Evolutionary conservation across 192 early-diverging fungal species (phyloP), one percentile per base, ranked within the genome.

Genomic region (Cladochytrium replicatum): DNA sequence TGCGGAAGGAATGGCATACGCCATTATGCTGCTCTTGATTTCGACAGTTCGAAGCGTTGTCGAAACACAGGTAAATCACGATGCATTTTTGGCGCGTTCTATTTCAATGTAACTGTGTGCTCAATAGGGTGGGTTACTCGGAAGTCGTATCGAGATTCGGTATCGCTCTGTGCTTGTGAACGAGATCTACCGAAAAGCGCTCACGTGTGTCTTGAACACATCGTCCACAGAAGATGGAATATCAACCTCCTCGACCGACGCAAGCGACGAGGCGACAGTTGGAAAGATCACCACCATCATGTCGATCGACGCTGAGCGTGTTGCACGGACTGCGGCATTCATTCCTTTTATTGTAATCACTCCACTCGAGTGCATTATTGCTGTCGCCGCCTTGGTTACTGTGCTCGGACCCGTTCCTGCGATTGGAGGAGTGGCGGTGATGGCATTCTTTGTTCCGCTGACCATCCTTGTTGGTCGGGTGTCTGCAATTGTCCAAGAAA

Each of bases 191-290:
- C 29, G 75, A 84, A 41, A 55, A 83, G 21, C 60, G 72, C 29
- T 64, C 79, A 9, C 75, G 85, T 55, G 64, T 64, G 4, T 48
- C 67, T 17, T 86, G 85, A 51, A 78, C 79, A 4, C 61, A 69
- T 24, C 13, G 13, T 13, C 13, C 13, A 37, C 13, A 13, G 34
- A 13, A 13, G 34, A 37, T 17, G 34, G 34, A 37, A n/a, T n/a
- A n/a, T n/a, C n/a, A n/a, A n/a, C n/a, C n/a, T n/a, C n/a, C n/a
- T 37, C 34, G 34, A 13, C 34, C 13, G 34, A 37, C 34, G 13
- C 34, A 13, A 37, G 17, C 13, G 34, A 37, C 17, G 13, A 13
- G 13, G 13, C 17, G 13, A 37, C 34, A 13, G n/a, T n/a, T n/a
- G 34, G 34, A 37, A 37, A 37, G 13, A 37, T 37, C 34, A 13